These are phyloP conservation scores for Phellinidium pouzarii DNA, from an alignment of 1,284 basidiomycete species.

Conservation along the genomic window DNA sequence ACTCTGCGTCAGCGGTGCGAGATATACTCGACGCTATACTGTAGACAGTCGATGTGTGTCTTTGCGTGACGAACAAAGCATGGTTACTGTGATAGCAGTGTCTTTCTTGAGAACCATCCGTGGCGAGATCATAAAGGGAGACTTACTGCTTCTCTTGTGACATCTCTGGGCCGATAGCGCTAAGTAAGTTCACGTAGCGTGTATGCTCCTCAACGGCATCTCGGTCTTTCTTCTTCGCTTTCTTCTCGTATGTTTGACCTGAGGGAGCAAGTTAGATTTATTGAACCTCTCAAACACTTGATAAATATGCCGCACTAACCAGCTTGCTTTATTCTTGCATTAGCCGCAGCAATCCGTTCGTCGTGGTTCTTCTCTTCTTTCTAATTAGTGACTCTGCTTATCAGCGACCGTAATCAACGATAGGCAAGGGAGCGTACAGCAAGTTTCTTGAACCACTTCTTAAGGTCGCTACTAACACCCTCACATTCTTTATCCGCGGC, in stretches of 20 bases:
- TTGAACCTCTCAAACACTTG: not conserved
- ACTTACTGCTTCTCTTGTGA: constrained; percentile 72
- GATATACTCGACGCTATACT: constrained; percentile 56
- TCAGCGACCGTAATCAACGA: constrained; percentile 3
- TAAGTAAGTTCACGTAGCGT: constrained; percentile 67
- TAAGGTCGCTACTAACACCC: constrained; percentile 55
- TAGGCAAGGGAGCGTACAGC: constrained; percentile 38
- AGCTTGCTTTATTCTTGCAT: constrained; percentile 70
- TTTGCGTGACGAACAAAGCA: constrained; percentile 50
- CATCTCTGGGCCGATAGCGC: constrained; percentile 67
- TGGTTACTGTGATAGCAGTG: constrained; percentile 49
- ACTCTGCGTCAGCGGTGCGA: constrained; percentile 69
- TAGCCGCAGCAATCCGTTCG: constrained; percentile 59
- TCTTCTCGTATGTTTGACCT: constrained; percentile 72
- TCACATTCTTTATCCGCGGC: constrained; percentile 69
- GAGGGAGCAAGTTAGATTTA: constrained; percentile 1
- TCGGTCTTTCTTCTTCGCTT: constrained; percentile 62
- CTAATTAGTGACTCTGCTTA: constrained; percentile 33
- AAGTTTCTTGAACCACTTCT: constrained; percentile 80
- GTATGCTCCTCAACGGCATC: constrained; percentile 68
- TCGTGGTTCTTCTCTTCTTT: constrained; percentile 76
- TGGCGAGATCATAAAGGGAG: not conserved
- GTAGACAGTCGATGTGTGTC: constrained; percentile 52
- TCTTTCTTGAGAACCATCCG: constrained; percentile 9
- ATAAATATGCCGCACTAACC: constrained; percentile 31